Evolutionary conservation across 225 moss, liverwort and hornwort species (phyloP), one percentile per base, ranked within the genome.

Genomic region (Pseudoscleropodium purum): DNA sequence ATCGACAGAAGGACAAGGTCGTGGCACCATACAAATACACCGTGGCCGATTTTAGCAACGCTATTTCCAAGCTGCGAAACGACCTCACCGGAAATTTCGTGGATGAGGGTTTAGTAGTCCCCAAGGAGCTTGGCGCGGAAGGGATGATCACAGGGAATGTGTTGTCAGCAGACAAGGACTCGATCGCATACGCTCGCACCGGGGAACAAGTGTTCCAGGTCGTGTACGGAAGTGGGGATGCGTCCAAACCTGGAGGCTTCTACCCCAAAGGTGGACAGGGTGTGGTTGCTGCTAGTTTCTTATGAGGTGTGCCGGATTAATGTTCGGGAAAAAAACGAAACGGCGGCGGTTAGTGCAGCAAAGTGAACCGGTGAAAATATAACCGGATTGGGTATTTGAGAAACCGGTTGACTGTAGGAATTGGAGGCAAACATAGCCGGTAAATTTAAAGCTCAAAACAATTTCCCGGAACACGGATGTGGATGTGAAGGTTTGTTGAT

Each of bases 191-290:
- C 27, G 34, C 91, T 45, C 96, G 98, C 2, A 96, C 95, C 4
- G 92, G 90, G 1, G 82, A 89, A 19, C 95, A 98, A 67, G 95
- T 98, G 4, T 54, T 98, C 8, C 82, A 84, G 41, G 89, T 94
- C 2, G 96, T 98, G 0, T 98, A 98, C 8, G 90, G 94, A 5
- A 91, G 90, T 0, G 98, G 98, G 1, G 23, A 93, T 54, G 91
- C 98, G 18, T 90, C 93, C 18, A 70, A 83, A 45, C 95, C 98
- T 0, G 98, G 97, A 30, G 94, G 91, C 0, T 98, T 97, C 59
- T 98, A 90, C 56, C 98, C 98, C 8, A 47, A 91, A 7, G 98
- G 98, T 2, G 96, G 23, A 3, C 95, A 96, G 47, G 98, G 98
- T 0, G 91, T 89, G 0, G 47, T 94, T 7, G 91, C 96, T 10